Conservation (phyloP, 768 basidiomycete species). For the Pulveroboletus sp. region DNA sequence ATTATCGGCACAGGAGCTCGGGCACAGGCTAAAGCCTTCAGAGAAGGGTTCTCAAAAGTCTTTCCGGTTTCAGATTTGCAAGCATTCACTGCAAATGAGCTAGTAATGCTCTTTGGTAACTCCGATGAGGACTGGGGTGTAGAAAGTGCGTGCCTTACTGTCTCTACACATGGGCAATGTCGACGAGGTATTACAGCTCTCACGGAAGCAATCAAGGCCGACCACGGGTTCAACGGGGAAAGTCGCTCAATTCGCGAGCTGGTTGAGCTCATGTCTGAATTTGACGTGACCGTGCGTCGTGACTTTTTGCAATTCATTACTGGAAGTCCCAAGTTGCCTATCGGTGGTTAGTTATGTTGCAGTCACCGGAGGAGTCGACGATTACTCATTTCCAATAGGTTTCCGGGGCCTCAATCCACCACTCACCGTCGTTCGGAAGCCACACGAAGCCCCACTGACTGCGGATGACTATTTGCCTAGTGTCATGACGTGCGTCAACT, state of each 20-base stretch:
- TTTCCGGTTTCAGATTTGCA: conserved; percentile 90
- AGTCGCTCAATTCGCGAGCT: conserved; percentile 87
- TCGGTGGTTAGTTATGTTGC: conserved; percentile 65
- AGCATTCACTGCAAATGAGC: conserved; percentile 90
- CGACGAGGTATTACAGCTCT: conserved; percentile 52
- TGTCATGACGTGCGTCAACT: conserved; percentile 99
- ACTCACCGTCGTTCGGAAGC: conserved; percentile 95
- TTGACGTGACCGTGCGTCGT: conserved; percentile 68
- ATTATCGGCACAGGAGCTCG: conserved; percentile 79
- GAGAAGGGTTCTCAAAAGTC: conserved; percentile 92
- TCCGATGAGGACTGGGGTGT: conserved; percentile 95
- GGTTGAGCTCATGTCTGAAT: conserved; percentile 81
- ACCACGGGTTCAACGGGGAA: conserved; percentile 96
- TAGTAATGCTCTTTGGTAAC: conserved; percentile 95
- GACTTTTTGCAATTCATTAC: conserved; percentile 96
- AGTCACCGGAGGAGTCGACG: background rate
- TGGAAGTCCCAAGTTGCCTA: conserved; percentile 93
- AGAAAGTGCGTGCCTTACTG: conserved; percentile 62
- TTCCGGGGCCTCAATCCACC: conserved; percentile 94
- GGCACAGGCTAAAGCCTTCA: conserved; percentile 85
- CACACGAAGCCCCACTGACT: conserved; percentile 84
- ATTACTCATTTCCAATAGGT: conserved; percentile 40
- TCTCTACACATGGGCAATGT: background rate
- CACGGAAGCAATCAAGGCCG: conserved; percentile 88
- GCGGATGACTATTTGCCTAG: conserved; percentile 95